Conservation (phyloP, 257 asterid genomes). For the Solanum raphanifolium region DNA sequence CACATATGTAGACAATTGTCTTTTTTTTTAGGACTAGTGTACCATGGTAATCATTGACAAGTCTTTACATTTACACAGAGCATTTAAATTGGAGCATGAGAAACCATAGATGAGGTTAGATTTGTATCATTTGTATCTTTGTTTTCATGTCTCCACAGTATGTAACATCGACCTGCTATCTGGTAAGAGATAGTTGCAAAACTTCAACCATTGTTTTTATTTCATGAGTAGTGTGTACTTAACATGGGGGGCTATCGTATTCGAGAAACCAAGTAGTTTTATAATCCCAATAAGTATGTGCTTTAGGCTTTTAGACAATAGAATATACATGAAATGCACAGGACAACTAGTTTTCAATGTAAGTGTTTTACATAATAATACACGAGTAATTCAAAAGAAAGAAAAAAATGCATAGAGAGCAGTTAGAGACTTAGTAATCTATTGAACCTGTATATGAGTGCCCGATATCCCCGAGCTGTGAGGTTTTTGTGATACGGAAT, state of each 20-base stretch:
- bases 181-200: not conserved
- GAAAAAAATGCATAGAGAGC: not conserved
- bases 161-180: not conserved
- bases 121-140: not conserved
- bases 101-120: not conserved
- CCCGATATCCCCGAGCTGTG: slow-evolving; percentile 72
- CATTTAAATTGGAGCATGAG: not conserved
- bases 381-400: not conserved
- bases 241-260: not conserved
- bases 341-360: not conserved
- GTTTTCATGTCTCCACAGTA: not conserved
- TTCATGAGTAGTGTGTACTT: not conserved
- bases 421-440: not conserved
- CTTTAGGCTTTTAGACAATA: not conserved
- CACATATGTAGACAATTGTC: not conserved
- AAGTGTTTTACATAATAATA: not conserved
- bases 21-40: not conserved
- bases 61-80: not conserved
- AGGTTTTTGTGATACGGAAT: slow-evolving; percentile 82
- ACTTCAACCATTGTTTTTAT: not conserved
- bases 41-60: not conserved
- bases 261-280: not conserved
- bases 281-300: not conserved
- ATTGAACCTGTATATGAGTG: slow-evolving; percentile 62
- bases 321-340: not conserved